A percentile compares a stretch with the other conserved stretches of the same genome.
Evolutionary conservation across 2,329 filamentous ascomycete genomes (phyloP).

Genomic region (Aureobasidium sp.): DNA sequence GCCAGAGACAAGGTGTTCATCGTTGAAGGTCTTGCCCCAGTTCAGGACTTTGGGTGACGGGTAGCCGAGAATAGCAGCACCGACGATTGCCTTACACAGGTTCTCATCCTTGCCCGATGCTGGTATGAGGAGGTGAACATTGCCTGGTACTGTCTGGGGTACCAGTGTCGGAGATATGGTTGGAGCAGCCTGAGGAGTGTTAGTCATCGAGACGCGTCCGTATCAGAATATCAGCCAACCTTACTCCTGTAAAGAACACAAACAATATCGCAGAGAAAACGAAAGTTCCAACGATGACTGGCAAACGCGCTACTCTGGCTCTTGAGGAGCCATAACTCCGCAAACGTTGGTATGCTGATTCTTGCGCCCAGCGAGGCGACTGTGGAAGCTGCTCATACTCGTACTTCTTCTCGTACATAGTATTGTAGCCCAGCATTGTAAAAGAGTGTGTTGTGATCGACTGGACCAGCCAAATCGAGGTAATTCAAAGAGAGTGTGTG

Average conservation of each 20-base stretch:
- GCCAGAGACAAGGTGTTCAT: conserved; percentile 2
- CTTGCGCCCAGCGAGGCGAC: conserved; percentile 8
- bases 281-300: background rate
- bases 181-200: background rate
- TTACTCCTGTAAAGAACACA: conserved; percentile 6
- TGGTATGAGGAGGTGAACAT: conserved; percentile 4
- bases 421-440: background rate
- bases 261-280: background rate
- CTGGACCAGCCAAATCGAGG: conserved; percentile 3
- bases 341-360: background rate
- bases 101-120: conserved; percentile 13
- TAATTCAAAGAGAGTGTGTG: background rate
- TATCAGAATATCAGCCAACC: background rate
- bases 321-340: conserved; percentile 3
- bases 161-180: background rate
- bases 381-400: conserved; percentile 7
- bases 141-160: background rate
- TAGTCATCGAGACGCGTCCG: background rate
- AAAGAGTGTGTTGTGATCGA: background rate
- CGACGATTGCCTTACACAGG: conserved; percentile 24
- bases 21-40: conserved; percentile 19
- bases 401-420: conserved; percentile 5
- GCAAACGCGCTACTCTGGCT: conserved; percentile 1
- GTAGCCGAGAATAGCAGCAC: conserved; percentile 22
- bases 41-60: conserved; percentile 23